Conservation (phyloP, 148 eudicot species). For the Persicaria tinctoria region DNA sequence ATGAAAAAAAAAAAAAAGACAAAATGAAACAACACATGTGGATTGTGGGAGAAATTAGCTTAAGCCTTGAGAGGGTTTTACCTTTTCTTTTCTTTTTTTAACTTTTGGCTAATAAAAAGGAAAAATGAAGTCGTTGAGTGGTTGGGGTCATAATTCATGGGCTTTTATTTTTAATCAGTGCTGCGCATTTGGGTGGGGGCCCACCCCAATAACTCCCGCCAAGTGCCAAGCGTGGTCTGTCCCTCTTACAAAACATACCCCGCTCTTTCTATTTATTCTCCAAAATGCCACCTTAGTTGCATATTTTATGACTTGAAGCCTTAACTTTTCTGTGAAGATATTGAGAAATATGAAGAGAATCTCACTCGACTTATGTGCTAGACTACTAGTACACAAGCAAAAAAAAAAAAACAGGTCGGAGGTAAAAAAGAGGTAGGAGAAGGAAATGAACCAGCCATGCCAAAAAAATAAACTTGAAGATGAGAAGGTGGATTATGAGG, state of each 20-base stretch:
- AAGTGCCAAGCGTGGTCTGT: not conserved
- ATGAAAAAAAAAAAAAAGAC: not conserved
- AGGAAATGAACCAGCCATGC: too few relatives aligned
- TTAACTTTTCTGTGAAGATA: too few relatives aligned
- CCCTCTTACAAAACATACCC: constrained; percentile 2
- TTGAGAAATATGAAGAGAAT: too few relatives aligned
- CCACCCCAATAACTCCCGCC: constrained; percentile 2
- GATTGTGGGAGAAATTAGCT: not conserved
- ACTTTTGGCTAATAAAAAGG: not conserved
- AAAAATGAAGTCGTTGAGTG: not conserved
- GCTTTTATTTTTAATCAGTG: constrained; percentile 5
- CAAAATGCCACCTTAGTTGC: not conserved
- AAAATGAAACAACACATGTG: not conserved
- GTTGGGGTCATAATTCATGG: not conserved
- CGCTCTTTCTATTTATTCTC: not conserved
- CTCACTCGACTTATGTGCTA: too few relatives aligned
- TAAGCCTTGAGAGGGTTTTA: not conserved
- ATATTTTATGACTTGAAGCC: too few relatives aligned
- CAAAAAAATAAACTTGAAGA: too few relatives aligned
- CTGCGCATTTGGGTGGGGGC: not conserved
- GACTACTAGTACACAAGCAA: too few relatives aligned
- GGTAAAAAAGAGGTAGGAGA: too few relatives aligned
- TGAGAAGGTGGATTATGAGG: too few relatives aligned
- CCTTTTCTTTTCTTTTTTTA: not conserved
- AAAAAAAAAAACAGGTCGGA: too few relatives aligned